Conservation (phyloP, 352 stramenopile species). For the Pythium aristosporum region DNA sequence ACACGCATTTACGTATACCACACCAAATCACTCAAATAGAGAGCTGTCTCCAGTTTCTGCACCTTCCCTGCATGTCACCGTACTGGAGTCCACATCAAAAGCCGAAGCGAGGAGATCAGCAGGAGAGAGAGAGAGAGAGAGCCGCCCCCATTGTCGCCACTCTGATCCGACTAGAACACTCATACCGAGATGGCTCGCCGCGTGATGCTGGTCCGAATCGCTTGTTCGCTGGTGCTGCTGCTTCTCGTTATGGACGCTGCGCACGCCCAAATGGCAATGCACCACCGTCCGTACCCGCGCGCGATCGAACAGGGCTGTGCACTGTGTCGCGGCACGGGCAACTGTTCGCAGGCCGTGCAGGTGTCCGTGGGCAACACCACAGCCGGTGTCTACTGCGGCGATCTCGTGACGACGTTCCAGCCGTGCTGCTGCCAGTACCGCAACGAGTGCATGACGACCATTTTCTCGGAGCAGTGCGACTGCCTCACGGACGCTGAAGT, state of each 20-base stretch:
- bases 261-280: constrained; percentile 21
- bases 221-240: not conserved
- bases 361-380: constrained; percentile 33
- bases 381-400: constrained; percentile 63
- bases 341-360: constrained; percentile 59
- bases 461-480: constrained; percentile 42
- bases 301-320: constrained; percentile 46
- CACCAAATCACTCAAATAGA: constrained; percentile 13
- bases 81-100: not conserved
- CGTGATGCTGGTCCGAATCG: not conserved
- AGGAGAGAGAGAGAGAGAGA: not conserved
- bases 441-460: constrained; percentile 78
- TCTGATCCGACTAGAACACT: too few species aligned
- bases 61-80: constrained; percentile 15
- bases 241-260: constrained; percentile 7
- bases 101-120: not conserved
- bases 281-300: constrained; percentile 25
- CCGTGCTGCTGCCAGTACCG: constrained; percentile 74
- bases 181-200: not conserved
- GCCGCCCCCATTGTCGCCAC: too few species aligned
- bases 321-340: constrained; percentile 52
- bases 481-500: constrained; percentile 61
- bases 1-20: constrained; percentile 10
- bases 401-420: constrained; percentile 61
- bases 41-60: constrained; percentile 3